phyloP scores from a whole-genome alignment of 2,329 filamentous ascomycete species.

The Beauveria rudraprayagi region DNA sequence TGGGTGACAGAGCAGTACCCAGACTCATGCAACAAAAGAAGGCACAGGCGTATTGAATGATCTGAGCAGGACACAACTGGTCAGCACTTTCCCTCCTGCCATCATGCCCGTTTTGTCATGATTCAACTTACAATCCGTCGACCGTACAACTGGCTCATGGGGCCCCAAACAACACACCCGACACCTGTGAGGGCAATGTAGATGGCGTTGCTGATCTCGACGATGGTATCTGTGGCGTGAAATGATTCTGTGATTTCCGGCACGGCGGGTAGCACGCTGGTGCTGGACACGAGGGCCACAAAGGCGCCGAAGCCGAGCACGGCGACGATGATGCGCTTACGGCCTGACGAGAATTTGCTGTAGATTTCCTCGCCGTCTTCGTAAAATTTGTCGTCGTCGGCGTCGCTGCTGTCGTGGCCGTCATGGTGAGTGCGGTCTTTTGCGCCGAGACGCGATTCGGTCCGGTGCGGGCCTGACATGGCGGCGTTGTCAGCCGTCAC shows the following conservation, averaged over 20 bases:
- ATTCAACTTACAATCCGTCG: constrained; percentile 41
- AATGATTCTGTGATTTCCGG: constrained; percentile 64
- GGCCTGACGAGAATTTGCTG: constrained; percentile 49
- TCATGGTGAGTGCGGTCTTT: background rate
- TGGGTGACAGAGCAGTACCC: constrained; percentile 63
- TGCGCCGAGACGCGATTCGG: background rate
- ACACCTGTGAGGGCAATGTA: constrained; percentile 69
- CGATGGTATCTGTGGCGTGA: constrained; percentile 56
- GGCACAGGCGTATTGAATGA: constrained; percentile 45
- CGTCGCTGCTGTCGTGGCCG: constrained; percentile 7
- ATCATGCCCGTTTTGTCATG: too few relatives aligned
- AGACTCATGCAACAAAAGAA: constrained; percentile 64
- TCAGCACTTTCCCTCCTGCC: background rate
- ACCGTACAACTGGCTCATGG: constrained; percentile 58
- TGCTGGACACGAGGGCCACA: constrained; percentile 66
- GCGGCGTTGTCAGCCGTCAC: constrained; percentile 2
- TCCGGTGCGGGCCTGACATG: constrained; percentile 4
- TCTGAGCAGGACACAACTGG: constrained; percentile 12
- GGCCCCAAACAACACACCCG: constrained; percentile 63
- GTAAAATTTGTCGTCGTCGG: constrained; percentile 15
- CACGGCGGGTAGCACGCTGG: constrained; percentile 63
- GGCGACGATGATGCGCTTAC: constrained; percentile 60
- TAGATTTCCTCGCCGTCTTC: constrained; percentile 48
- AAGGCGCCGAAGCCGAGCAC: constrained; percentile 70
- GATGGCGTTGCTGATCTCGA: constrained; percentile 68